Evolutionary conservation across 306 rosid species (phyloP), one percentile per base, ranked within the genome.

Genomic region (Rosa multiflora): DNA sequence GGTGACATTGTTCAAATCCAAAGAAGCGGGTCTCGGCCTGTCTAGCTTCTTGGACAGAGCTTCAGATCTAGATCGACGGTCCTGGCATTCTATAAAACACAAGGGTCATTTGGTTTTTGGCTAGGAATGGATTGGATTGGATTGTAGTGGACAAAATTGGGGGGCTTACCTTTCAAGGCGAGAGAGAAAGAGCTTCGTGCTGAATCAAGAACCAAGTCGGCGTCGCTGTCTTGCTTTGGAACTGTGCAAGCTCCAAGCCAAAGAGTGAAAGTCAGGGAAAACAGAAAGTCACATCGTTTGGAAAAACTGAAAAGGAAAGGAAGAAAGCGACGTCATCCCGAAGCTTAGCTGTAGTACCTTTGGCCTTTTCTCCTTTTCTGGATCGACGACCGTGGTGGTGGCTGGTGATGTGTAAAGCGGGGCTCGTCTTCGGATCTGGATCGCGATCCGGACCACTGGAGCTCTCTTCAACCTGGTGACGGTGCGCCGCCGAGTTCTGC

Each of bases 131-230:
- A 26, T 26, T 26, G 29, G 29, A 26, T 26, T 26, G 20, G 18
- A 26, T 0, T 14, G 43, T 46, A 71, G 43, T 42, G 42, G 72
- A 62, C 32, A 61, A 17, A 75, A 46, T 66, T 14, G 29, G 20
- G 5, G 21, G 35, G 58, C n/a, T 52, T 75, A 94, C 99, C 99
- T 91, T 87, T 95, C 48, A 95, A 90, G 75, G 99, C 99, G 37
- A 91, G 83, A 86, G 98, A 92, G 82, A 95, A 95, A 20, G 99
- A 92, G 91, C 77, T 92, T 67, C 98, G 87, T 0, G 94, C 98
- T 1, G 98, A 92, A 86, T 92, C 98, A 76, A 84, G 74, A 7
- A 78, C 90, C 79, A 79, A 70, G 69, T 88, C 96, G 51, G 70
- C 88, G 74, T 88, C 92, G 77, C 81, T 84, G 40, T 91, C 94